Base-by-base conservation (phyloP, 176 grass and related monocot species). In the Carex littledalei region DNA sequence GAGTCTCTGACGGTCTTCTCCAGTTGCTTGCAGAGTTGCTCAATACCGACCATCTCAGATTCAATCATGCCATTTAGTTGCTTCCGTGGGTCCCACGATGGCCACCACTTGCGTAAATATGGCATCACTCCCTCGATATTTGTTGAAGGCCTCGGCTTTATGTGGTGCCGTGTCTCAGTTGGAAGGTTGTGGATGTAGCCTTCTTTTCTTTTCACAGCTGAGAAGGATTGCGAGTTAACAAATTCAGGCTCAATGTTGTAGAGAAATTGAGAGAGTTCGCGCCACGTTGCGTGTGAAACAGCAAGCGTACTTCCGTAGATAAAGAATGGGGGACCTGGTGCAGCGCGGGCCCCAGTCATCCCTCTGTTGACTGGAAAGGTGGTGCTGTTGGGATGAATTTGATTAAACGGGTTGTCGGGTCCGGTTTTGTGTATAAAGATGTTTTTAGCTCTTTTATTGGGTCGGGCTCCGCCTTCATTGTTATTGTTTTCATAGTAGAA, bases 161-260 rank as follows among this genome's bases (percentile, higher is more conserved):
- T 87, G 61, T 20, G 37, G 60, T 3, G 1, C 59, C 91, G 88
- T 78, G 3, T 81, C 29, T 91, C 86, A 1, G 45, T 85, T 49
- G 93, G 96, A 65, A 98, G 84, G 55, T 95, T 98, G 85, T 98
- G 95, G 57, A 98, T 82, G 12, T 98, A 98, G 13, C 95, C 95
- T 82, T 98, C 92, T 43, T 83, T 93, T 80, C 91, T 78, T 31
- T 67, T 32, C 26, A 94, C 16, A 95, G 89, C 89, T 0, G 91
- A 98, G 62, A 98, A 98, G 29, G 56, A 87, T 52, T 92, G 88
- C 54, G 80, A 86, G 24, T 95, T 89, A 22, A 90, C 64, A 87
- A 94, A 88, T 70, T 98, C 96, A 2, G 96, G 96, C 3, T 92
- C 85, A 56, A 90, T 85, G 49, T 63, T 55, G 29, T 85, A 95